Evolutionary conservation across 805 yeast genomes (phyloP), one percentile per base, ranked within the genome.

Genomic region (Candida ulmi): DNA sequence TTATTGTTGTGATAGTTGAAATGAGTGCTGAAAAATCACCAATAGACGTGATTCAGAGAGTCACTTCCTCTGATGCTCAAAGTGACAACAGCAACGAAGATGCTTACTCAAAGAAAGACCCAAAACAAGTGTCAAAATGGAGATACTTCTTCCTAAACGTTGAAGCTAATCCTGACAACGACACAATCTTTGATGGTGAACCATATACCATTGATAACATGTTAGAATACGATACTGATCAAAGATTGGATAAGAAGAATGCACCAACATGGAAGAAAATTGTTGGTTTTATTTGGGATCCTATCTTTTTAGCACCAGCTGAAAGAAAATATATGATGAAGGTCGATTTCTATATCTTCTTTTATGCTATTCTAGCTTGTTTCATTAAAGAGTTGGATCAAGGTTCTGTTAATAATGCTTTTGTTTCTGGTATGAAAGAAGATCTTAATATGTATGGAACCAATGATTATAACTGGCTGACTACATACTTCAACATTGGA

Each of bases 381-480:
- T 44, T 44, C 17, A 71, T 75, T 40, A 78, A 77, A 50, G 71
- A 69, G 44, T 55, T 80, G 43, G 85, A 80, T 50, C 74, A 69
- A 40, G 60, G 76, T 19, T 78, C 78, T 53, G 58, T 79, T 23
- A 71, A 69, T 45, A 78, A 80, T 51, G 87, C 86, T 1, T 81
- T 78, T 48, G 78, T 76, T 27, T 69, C 78, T 17, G 81, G 83
- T 13, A 68, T 82, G 74, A 59, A 70, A 42, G 77, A 71, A 48
- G 77, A 66, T 30, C 62, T 80, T 33, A 66, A 66, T 5, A 71
- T 83, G 68, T 54, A 65, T 38, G 84, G 83, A 9, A 9, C 34
- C 8, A 76, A 79, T 51, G 84, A 80, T 45, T 66, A 80, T 43
- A 76, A 41, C 21, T 31, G 33, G 18, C 30, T 43, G 34, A 38